Percentiles rank a stretch among this genome's conserved stretches.
Conservation (phyloP, 371 early-diverging fungal species). For the Capniomyces stellatus region DNA sequence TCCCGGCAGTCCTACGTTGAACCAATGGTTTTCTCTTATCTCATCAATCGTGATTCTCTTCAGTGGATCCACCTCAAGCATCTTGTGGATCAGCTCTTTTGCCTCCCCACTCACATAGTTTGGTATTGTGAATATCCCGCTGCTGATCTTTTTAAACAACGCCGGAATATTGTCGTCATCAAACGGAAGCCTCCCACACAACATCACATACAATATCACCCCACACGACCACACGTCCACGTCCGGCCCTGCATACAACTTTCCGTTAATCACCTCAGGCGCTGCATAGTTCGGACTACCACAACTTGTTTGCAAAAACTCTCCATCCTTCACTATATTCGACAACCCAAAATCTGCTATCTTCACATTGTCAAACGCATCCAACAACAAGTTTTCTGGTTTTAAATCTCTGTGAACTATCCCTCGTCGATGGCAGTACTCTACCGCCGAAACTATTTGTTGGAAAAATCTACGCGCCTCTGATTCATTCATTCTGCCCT, state of each 20-base stretch:
- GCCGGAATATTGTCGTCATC: conserved; percentile 96
- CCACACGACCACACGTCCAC: conserved; percentile 99
- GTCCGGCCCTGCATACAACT: conserved; percentile 89
- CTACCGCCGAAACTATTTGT: conserved; percentile 95
- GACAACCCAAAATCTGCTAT: conserved; percentile 95
- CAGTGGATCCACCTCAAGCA: conserved; percentile 91
- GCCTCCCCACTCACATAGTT: conserved; percentile 68
- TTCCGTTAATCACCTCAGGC: conserved; percentile 90
- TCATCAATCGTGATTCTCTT: conserved; percentile 83
- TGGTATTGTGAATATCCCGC: conserved; percentile 79
- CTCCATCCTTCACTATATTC: conserved; percentile 88
- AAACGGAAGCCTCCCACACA: conserved; percentile 97
- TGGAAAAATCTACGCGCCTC: conserved; percentile 87
- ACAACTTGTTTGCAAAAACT: conserved; percentile 89
- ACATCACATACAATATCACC: conserved; percentile 97
- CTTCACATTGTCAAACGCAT: conserved; percentile 88
- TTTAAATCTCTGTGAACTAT: conserved; percentile 90
- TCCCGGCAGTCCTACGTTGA: conserved; percentile 68
- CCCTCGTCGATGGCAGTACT: conserved; percentile 94
- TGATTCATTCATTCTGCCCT: conserved; percentile 76
- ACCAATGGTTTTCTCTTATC: conserved; percentile 80
- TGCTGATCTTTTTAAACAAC: conserved; percentile 84
- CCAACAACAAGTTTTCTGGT: conserved; percentile 70
- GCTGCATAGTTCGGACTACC: conserved; percentile 79
- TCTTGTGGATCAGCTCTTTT: conserved; percentile 61